Evolutionary conservation across 768 basidiomycete species (phyloP).

Genomic region (Hydnomerulius pinastri): DNA sequence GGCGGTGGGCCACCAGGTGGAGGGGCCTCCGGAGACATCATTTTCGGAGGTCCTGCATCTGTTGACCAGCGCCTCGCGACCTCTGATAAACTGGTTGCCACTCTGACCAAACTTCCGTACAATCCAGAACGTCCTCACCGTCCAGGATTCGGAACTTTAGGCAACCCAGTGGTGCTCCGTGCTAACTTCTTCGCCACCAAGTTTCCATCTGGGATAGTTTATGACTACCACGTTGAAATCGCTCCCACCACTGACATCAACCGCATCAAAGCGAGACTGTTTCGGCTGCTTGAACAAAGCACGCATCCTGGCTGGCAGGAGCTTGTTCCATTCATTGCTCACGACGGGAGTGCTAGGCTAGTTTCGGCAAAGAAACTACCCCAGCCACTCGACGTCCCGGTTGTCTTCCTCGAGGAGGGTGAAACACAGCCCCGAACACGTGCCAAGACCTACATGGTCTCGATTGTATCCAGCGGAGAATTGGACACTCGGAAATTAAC

Average conservation of each 20-base stretch:
- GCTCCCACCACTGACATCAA: constrained; percentile 36
- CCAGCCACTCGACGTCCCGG: constrained; percentile 32
- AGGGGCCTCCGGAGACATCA: constrained; percentile 26
- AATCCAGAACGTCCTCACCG: constrained; percentile 43
- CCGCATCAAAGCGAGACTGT: constrained; percentile 42
- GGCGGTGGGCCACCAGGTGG: constrained; percentile 29
- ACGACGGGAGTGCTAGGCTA: constrained; percentile 46
- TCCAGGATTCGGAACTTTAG: constrained; percentile 47
- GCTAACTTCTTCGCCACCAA: constrained; percentile 52
- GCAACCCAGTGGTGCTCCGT: constrained; percentile 42
- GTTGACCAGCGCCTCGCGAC: constrained; percentile 36
- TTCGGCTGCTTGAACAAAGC: constrained; percentile 44
- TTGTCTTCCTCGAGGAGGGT: constrained; percentile 45
- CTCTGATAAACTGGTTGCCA: constrained; percentile 27
- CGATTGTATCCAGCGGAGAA: constrained; percentile 33
- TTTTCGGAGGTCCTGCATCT: constrained; percentile 32
- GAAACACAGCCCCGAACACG: constrained; percentile 31
- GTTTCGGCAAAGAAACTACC: constrained; percentile 42
- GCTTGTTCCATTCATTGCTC: constrained; percentile 35
- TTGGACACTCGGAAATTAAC: constrained; percentile 31
- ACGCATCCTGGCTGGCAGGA: constrained; percentile 37
- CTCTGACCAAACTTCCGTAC: constrained; percentile 31
- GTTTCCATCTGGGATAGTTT: constrained; percentile 41
- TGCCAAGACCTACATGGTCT: constrained; percentile 40
- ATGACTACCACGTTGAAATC: constrained; percentile 47